These are phyloP conservation scores for Phytophthora tubulina DNA, from an alignment of 352 stramenopile genomes.

Conservation along the genomic window DNA sequence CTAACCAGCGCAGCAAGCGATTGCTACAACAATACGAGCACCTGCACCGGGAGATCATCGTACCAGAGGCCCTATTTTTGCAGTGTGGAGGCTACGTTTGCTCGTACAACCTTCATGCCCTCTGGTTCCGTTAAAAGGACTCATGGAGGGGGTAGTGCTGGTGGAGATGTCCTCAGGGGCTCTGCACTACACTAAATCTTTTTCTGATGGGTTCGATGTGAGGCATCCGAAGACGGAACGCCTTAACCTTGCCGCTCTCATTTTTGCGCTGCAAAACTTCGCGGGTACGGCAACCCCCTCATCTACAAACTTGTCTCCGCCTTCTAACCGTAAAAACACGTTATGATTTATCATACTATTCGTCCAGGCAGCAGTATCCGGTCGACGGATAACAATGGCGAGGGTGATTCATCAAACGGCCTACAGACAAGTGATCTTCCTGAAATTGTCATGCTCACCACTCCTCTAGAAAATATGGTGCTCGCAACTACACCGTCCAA, in stretches of 20 bases:
- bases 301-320: background rate
- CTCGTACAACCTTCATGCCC: too few relatives aligned
- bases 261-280: constrained; percentile 77
- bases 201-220: constrained; percentile 56
- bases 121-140: background rate
- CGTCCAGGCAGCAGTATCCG: constrained; percentile 38
- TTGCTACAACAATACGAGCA: constrained; percentile 4
- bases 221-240: constrained; percentile 62
- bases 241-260: constrained; percentile 67
- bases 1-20: background rate
- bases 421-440: background rate
- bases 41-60: background rate
- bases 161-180: constrained; percentile 58
- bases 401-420: background rate
- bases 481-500: constrained; percentile 46
- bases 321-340: background rate
- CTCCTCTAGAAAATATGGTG: constrained; percentile 57
- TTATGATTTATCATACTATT: background rate
- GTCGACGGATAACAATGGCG: constrained; percentile 7
- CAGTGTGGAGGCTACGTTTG: background rate
- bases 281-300: constrained; percentile 35
- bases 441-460: constrained; percentile 54
- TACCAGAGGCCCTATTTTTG: constrained; percentile 21
- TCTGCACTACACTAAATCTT: constrained; percentile 63
- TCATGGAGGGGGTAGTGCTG: constrained; percentile 70